Conservation (phyloP, 2,329 filamentous ascomycete genomes). For the Karstenula rhodostoma region DNA sequence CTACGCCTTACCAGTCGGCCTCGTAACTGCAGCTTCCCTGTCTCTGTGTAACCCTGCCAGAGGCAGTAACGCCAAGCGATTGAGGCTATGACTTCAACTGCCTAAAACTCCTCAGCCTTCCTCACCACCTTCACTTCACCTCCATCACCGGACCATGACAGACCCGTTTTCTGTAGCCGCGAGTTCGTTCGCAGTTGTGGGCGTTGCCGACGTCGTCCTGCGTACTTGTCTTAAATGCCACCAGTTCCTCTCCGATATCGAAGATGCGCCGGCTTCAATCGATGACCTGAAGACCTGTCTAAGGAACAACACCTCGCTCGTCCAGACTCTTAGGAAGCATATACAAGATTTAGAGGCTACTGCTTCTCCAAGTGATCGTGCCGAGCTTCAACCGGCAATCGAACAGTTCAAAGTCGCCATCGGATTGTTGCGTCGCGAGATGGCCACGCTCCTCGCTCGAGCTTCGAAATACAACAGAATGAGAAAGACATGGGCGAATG, state of each 20-base stretch:
- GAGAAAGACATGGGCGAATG: conserved; percentile 4
- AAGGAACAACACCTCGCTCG: conserved; percentile 8
- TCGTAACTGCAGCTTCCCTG: not conserved
- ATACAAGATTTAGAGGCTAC: not conserved
- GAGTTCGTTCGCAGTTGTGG: conserved; percentile 26
- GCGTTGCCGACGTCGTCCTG: conserved; percentile 24
- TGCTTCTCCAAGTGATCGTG: not conserved
- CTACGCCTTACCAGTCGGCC: not conserved
- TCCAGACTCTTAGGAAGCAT: not conserved
- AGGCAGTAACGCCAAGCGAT: not conserved
- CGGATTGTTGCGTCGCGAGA: not conserved
- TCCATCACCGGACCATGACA: not conserved
- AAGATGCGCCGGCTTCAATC: conserved; percentile 20
- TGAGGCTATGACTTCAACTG: not conserved
- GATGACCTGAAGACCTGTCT: conserved; percentile 12
- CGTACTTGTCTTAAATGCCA: conserved; percentile 22
- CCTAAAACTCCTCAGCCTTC: not conserved
- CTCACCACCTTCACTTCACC: not conserved
- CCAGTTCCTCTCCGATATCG: conserved; percentile 21
- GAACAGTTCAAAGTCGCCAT: not conserved
- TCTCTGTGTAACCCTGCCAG: not conserved
- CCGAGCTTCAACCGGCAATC: not conserved
- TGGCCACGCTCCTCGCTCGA: not conserved
- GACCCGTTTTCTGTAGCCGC: conserved; percentile 9
- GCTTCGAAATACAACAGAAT: not conserved